Percentiles rank a stretch among this genome's conserved stretches.
These are phyloP conservation scores for Pleurotus tuber-regium DNA, from an alignment of 768 basidiomycete species.

Conservation along the genomic window DNA sequence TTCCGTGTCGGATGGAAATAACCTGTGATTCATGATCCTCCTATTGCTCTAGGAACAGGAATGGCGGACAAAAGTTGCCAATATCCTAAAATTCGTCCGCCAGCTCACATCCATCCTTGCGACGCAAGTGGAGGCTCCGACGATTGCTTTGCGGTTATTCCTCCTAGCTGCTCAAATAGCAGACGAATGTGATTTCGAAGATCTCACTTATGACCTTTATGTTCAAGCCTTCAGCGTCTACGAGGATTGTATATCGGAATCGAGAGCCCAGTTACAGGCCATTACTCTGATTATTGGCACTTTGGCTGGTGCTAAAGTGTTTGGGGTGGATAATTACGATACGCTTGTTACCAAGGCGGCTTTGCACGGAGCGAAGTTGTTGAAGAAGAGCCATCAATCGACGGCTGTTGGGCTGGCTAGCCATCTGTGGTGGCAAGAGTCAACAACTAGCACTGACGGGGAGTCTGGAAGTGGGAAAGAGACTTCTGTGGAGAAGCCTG, in stretches of 20 bases:
- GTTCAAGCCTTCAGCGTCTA: conserved; percentile 98
- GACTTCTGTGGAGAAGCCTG: conserved; percentile 35
- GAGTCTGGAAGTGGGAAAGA: conserved; percentile 33
- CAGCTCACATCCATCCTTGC: conserved; percentile 92
- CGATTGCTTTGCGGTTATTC: conserved; percentile 92
- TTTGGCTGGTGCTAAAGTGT: conserved; percentile 85
- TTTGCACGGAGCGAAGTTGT: conserved; percentile 88
- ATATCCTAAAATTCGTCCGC: conserved; percentile 91
- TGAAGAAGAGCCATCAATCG: conserved; percentile 99
- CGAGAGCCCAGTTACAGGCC: conserved; percentile 93
- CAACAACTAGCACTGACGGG: conserved; percentile 31
- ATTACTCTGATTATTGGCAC: conserved; percentile 94
- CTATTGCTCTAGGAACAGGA: conserved; percentile 62
- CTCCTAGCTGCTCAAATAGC: conserved; percentile 94
- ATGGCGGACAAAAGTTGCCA: conserved; percentile 83
- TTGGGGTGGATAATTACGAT: conserved; percentile 93
- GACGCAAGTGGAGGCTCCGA: conserved; percentile 88
- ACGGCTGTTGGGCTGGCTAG: conserved; percentile 93
- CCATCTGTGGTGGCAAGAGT: conserved; percentile 98
- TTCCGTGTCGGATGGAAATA: too few relatives aligned
- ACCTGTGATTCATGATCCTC: neutral
- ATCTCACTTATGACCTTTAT: conserved; percentile 95
- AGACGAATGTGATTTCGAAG: conserved; percentile 93
- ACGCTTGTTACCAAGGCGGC: conserved; percentile 99
- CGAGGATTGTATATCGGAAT: conserved; percentile 96